Conservation (phyloP, 2,329 filamentous ascomycete species). For the Trichoderma guizhouense region DNA sequence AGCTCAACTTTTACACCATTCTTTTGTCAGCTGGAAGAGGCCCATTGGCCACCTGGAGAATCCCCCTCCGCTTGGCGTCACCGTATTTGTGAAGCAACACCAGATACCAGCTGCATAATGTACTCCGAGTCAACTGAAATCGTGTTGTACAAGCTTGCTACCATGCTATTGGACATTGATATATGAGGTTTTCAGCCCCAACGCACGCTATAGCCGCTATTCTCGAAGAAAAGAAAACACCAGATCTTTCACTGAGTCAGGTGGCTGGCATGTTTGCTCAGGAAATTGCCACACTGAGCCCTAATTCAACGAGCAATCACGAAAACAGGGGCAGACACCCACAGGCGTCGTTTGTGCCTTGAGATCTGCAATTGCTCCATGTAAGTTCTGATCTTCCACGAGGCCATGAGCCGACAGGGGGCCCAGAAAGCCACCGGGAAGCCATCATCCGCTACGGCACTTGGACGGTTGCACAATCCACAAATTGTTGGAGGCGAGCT, state of each 20-base stretch:
- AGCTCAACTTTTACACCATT: not conserved
- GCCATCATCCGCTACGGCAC: constrained; percentile 5
- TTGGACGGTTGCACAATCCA: constrained; percentile 3
- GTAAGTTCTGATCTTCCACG: constrained; percentile 1
- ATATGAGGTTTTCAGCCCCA: not conserved
- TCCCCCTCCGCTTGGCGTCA: not conserved
- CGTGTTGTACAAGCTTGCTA: constrained; percentile 4
- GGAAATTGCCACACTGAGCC: not conserved
- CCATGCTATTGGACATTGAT: constrained; percentile 1
- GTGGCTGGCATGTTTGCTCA: not conserved
- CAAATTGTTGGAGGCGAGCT: constrained; percentile 11
- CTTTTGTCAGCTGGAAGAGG: not conserved
- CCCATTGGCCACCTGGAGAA: not conserved
- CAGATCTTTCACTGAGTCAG: not conserved
- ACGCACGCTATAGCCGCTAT: not conserved
- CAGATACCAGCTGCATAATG: not conserved
- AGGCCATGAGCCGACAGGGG: constrained; percentile 9
- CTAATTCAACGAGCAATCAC: not conserved
- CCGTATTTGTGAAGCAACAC: not conserved
- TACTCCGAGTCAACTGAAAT: not conserved
- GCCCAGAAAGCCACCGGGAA: constrained; percentile 10
- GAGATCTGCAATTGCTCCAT: not conserved
- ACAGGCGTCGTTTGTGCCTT: not conserved
- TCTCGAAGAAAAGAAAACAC: not conserved
- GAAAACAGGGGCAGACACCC: not conserved